Conservation (phyloP, 2,329 filamentous ascomycete species). For the Pseudocercospora fuligena region DNA sequence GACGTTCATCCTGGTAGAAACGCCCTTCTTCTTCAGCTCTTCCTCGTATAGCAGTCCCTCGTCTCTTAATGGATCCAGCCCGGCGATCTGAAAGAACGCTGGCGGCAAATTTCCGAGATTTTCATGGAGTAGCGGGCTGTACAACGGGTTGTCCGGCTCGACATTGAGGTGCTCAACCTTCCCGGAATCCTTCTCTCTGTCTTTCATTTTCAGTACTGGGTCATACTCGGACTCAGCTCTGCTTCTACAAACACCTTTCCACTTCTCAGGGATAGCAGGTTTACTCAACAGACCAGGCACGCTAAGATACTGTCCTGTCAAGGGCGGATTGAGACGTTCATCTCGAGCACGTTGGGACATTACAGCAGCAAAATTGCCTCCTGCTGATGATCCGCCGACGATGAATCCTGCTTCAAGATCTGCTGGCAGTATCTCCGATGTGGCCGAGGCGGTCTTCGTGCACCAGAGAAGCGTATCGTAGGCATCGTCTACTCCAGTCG, state of each 20-base stretch:
- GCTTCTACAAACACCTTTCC: conserved; percentile 45
- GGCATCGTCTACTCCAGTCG: conserved; percentile 49
- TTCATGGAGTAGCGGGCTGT: conserved; percentile 22
- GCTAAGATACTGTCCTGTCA: conserved; percentile 49
- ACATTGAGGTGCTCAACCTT: neutral
- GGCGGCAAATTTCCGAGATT: conserved; percentile 46
- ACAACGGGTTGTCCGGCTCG: conserved; percentile 11
- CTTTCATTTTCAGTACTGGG: conserved; percentile 37
- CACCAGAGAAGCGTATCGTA: conserved; percentile 49
- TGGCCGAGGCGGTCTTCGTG: conserved; percentile 41
- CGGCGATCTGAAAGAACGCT: conserved; percentile 57
- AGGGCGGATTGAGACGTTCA: conserved; percentile 46
- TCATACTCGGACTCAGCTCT: conserved; percentile 47
- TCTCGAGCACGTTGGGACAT: conserved; percentile 49
- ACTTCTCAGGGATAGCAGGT: conserved; percentile 45
- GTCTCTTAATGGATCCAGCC: conserved; percentile 57
- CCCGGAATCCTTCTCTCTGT: neutral
- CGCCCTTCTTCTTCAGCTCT: conserved; percentile 48
- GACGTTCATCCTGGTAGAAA: conserved; percentile 51
- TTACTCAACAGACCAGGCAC: conserved; percentile 47
- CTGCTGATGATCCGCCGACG: conserved; percentile 54
- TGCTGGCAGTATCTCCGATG: conserved; percentile 28
- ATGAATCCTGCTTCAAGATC: conserved; percentile 53
- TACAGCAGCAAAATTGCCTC: conserved; percentile 48
- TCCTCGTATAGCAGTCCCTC: conserved; percentile 59